Base-by-base conservation (phyloP, 176 grass and related monocot genomes). In the Chloris gayana region DNA sequence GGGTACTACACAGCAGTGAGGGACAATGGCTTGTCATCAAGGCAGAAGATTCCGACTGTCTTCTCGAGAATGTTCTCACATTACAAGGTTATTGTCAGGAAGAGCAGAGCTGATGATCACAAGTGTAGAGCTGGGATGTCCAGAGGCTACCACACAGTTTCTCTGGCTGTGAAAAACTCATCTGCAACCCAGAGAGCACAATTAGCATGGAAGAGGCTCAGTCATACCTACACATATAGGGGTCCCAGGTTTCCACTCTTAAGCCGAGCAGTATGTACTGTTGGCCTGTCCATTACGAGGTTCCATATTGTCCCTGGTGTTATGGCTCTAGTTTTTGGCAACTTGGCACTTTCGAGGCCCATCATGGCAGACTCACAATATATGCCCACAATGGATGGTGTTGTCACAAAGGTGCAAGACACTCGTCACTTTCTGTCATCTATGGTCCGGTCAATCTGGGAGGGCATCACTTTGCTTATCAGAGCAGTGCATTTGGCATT, bases 281-380 rank as follows among this genome's bases (percentile, higher is more conserved):
- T 94, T 45, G 89, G 89, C 56, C 69, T 90, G 75, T 98, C 95
- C 9, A 58, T 94, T 6, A 88, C 87, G 31, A 89, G 95, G 64
- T 94, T 82, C 32, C 87, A 94, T 66, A 38, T 98, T n/a, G 72
- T 94, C 50, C 95, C 85, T 73, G 85, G 83, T 18, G 63, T 92
- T 73, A 75, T 98, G 74, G 81, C 89, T 69, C 41, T 98, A 72
- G 72, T 74, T 85, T 76, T 88, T 65, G 85, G 94, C 65, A 82
- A 88, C 67, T 37, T 94, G 74, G 85, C 89, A 53, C 76, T 88
- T 71, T 41, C 69, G 17, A 85, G 25, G 22, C 86, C 79, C 58
- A 84, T 87, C 69, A 65, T 90, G n/a, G 92, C 95, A 59, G 95
- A 98, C 34, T 70, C 87, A 32, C 72, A 32, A 31, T 84, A 62